Conservation (phyloP, 1,284 basidiomycete genomes). For the Austroboletus niveus region DNA sequence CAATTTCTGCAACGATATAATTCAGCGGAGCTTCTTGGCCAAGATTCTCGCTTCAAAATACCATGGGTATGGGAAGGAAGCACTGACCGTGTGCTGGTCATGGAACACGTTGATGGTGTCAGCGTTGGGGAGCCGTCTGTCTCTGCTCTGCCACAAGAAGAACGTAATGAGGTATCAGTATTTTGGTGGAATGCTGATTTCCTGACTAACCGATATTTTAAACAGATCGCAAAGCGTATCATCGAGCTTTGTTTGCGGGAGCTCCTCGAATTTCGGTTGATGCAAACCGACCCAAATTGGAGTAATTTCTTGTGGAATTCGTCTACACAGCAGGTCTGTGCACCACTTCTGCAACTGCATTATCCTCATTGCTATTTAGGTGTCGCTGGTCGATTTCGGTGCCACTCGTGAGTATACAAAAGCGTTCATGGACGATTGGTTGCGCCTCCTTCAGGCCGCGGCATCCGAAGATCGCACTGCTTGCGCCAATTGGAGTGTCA, state of each 20-base stretch:
- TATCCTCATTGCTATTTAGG: constrained; percentile 37
- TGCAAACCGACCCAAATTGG: constrained; percentile 99
- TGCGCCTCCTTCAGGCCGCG: constrained; percentile 77
- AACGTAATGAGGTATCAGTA: constrained; percentile 69
- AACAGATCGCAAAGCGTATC: constrained; percentile 80
- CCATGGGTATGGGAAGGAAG: constrained; percentile 86
- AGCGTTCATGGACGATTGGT: constrained; percentile 89
- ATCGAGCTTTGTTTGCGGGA: constrained; percentile 89
- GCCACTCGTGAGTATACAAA: constrained; percentile 87
- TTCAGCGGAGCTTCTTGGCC: constrained; percentile 47
- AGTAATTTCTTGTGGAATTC: constrained; percentile 94
- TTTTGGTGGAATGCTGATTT: background rate
- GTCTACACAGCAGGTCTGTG: constrained; percentile 47
- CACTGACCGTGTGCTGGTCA: constrained; percentile 83
- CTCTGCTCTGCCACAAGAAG: constrained; percentile 53
- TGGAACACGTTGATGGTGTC: constrained; percentile 82
- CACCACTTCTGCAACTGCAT: background rate
- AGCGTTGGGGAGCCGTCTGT: constrained; percentile 73
- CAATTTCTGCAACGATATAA: constrained; percentile 68
- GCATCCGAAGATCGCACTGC: constrained; percentile 65
- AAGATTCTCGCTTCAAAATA: constrained; percentile 73
- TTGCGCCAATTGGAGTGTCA: constrained; percentile 75
- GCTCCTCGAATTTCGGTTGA: constrained; percentile 86
- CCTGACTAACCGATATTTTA: background rate
- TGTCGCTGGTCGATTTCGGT: constrained; percentile 96